Percentiles rank a stretch among this genome's conserved stretches.
Conservation (phyloP, 805 yeast genomes). For the Candida piceae region DNA sequence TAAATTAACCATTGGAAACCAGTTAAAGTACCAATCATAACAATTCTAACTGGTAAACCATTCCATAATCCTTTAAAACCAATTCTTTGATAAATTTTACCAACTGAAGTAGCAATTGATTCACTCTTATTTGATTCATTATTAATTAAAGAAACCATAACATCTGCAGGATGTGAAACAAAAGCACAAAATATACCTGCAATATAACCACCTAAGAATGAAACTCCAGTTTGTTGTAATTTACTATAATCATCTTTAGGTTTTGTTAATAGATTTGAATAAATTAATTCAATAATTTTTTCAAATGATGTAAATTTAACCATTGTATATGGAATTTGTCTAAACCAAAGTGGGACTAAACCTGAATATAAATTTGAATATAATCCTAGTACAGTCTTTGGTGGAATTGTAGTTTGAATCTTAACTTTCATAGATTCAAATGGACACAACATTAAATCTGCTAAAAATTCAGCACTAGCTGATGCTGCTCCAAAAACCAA, state of each 20-base stretch:
- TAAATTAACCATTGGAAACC: conserved; percentile 96
- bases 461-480: conserved; percentile 91
- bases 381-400: conserved; percentile 58
- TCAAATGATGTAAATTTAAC: conserved; percentile 94
- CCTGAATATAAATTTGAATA: conserved; percentile 77
- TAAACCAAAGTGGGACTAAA: conserved; percentile 85
- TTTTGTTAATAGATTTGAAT: conserved; percentile 58
- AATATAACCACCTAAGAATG: conserved; percentile 91
- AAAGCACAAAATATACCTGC: conserved; percentile 97
- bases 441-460: conserved; percentile 88
- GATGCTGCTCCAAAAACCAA: conserved; percentile 76
- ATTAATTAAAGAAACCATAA: conserved; percentile 91
- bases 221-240: conserved; percentile 85
- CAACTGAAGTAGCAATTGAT: conserved; percentile 58
- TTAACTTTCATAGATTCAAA: conserved; percentile 92
- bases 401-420: conserved; percentile 91
- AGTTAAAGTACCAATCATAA: conserved; percentile 96
- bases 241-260: conserved; percentile 67
- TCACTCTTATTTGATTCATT: conserved; percentile 64
- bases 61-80: conserved; percentile 94
- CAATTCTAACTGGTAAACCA: conserved; percentile 88
- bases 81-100: conserved; percentile 72
- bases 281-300: conserved; percentile 78
- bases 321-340: conserved; percentile 99
- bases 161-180: conserved; percentile 98